Percentiles rank a stretch among this genome's conserved stretches.
Conservation (phyloP, 129 eudicot species). For the Tagetes patula region DNA sequence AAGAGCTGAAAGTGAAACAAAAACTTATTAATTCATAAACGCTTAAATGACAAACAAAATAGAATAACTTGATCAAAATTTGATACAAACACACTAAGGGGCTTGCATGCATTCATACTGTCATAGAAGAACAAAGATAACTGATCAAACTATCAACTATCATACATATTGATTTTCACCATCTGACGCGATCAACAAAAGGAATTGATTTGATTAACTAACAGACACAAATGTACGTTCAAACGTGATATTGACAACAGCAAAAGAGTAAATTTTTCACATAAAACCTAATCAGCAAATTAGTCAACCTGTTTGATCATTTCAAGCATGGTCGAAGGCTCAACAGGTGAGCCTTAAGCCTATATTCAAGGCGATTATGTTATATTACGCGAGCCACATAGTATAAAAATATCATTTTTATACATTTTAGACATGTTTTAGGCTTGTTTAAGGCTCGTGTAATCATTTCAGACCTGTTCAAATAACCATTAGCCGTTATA, state of each 20-base stretch:
- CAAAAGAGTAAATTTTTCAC: background rate
- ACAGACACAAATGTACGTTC: constrained; percentile 7
- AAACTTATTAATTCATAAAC: background rate
- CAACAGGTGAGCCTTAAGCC: no score
- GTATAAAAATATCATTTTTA: no score
- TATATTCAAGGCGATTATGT: no score
- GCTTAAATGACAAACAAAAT: background rate
- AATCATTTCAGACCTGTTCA: no score
- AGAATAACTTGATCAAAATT: background rate
- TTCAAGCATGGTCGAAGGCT: background rate
- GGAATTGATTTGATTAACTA: background rate
- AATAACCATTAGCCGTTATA: no score
- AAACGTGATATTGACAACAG: background rate
- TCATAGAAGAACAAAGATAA: background rate
- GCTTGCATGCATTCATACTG: background rate
- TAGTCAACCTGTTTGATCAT: background rate
- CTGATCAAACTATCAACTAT: background rate
- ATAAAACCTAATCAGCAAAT: background rate
- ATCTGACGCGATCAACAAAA: background rate
- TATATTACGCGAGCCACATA: no score
- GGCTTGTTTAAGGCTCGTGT: no score
- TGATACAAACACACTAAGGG: background rate
- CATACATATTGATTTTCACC: background rate
- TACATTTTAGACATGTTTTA: no score
- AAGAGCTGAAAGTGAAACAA: constrained; percentile 44